Evolutionary conservation across 2,329 filamentous ascomycete genomes (phyloP).

Genomic region (Raffaelea albimanens): DNA sequence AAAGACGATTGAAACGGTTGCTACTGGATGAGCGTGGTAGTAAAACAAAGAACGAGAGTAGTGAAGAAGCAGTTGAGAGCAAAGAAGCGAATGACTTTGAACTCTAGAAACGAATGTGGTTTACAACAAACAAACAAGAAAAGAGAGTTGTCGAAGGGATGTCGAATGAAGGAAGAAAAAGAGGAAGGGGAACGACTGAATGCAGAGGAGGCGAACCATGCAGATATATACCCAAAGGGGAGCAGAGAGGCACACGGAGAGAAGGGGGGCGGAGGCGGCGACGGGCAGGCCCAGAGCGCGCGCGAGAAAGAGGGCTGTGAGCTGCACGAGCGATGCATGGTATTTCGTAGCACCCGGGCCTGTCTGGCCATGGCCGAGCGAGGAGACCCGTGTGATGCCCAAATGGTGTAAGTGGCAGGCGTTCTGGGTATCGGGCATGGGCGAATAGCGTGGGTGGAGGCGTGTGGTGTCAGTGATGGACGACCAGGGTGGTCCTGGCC

Average conservation of each 20-base stretch:
- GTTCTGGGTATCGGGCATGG: not conserved
- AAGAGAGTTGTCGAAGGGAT: not conserved
- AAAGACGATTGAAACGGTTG: conserved; percentile 6
- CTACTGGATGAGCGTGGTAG: conserved; percentile 14
- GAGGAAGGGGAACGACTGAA: not conserved
- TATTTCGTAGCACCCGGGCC: not conserved
- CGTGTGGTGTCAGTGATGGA: not conserved
- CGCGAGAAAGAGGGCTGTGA: not conserved
- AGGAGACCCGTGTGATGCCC: not conserved
- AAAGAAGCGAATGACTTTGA: conserved; percentile 52
- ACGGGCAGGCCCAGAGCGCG: too few species aligned
- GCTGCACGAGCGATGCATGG: not conserved
- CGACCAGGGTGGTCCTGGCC: not conserved
- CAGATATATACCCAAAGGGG: not conserved
- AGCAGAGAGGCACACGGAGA: not conserved
- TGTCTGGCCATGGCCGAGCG: not conserved
- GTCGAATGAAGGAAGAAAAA: not conserved
- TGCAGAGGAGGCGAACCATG: not conserved
- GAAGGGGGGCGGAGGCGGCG: not conserved
- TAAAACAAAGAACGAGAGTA: conserved; percentile 17
- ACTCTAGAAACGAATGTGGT: conserved; percentile 20
- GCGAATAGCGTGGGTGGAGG: not conserved
- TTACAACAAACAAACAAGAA: not conserved
- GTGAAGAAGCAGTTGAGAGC: conserved; percentile 23
- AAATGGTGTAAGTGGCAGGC: not conserved